Conservation (phyloP, 257 asterid genomes). For the Paraleonurus japonicus region DNA sequence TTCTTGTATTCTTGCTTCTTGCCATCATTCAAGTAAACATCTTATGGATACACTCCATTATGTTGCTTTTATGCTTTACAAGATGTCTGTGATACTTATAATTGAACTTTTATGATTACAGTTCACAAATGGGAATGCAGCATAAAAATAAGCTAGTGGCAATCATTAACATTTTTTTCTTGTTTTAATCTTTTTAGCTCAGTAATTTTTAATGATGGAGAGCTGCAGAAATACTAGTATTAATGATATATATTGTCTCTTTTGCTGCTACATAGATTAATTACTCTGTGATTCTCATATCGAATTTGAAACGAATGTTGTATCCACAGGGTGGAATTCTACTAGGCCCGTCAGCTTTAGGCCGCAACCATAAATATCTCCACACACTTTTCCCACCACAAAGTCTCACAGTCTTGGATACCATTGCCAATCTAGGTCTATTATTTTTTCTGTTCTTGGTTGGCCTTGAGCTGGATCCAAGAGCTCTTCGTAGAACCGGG, state of each 20-base stretch:
- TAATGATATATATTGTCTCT: neutral
- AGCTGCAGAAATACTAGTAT: neutral
- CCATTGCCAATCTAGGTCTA: conserved; percentile 70
- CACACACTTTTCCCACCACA: conserved; percentile 52
- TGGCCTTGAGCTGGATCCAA: conserved; percentile 62
- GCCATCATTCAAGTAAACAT: neutral
- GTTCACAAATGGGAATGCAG: neutral
- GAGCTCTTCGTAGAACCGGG: conserved; percentile 51
- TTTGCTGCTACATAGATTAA: neutral
- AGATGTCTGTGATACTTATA: neutral
- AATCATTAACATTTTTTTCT: neutral
- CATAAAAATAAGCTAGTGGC: neutral
- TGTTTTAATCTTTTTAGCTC: neutral
- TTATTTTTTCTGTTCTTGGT: conserved; percentile 68
- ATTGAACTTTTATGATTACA: neutral
- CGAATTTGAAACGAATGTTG: neutral
- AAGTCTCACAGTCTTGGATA: conserved; percentile 64
- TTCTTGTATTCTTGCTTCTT: neutral
- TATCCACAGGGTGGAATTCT: conserved; percentile 60
- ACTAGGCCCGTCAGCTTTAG: conserved; percentile 78
- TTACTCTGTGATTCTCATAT: neutral
- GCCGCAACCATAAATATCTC: conserved; percentile 49
- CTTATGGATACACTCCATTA: neutral
- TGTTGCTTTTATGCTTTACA: neutral
- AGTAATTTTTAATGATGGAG: neutral